phyloP scores from a whole-genome alignment of 208 protist genomes.

The Endotrypanum monterogeii region DNA sequence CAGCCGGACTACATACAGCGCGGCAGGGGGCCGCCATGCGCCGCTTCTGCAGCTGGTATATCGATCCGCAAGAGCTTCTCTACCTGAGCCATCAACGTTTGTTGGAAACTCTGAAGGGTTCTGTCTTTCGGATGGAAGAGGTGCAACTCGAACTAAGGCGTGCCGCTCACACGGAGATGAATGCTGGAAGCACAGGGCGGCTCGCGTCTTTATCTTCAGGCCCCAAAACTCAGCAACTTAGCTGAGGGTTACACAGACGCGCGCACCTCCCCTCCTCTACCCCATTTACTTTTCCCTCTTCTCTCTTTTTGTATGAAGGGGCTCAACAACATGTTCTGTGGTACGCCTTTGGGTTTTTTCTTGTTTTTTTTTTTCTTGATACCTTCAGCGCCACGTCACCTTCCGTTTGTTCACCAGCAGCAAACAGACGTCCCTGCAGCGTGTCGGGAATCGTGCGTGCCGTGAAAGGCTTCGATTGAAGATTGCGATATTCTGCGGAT shows the following conservation, averaged over 20 bases:
- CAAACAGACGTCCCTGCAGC: too few relatives aligned
- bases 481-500: too few relatives aligned
- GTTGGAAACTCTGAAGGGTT: slow-evolving; percentile 54
- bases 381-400: too few relatives aligned
- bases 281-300: background rate
- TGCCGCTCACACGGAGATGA: slow-evolving; percentile 11
- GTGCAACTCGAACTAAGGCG: slow-evolving; percentile 65
- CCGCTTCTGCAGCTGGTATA: slow-evolving; percentile 76
- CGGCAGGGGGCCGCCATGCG: slow-evolving; percentile 22
- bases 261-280: background rate
- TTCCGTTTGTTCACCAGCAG: too few relatives aligned
- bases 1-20: background rate
- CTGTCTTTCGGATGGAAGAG: slow-evolving; percentile 66
- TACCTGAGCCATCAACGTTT: slow-evolving; percentile 76
- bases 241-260: background rate
- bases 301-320: background rate
- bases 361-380: too few relatives aligned
- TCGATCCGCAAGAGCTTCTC: slow-evolving; percentile 73
- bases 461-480: too few relatives aligned
- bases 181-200: background rate
- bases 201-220: background rate
- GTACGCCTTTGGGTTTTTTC: too few relatives aligned
- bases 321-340: background rate
- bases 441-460: too few relatives aligned
- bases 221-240: background rate